Evolutionary conservation across 2,329 filamentous ascomycete species (phyloP).

Genomic region (Ophiostoma sp.): DNA sequence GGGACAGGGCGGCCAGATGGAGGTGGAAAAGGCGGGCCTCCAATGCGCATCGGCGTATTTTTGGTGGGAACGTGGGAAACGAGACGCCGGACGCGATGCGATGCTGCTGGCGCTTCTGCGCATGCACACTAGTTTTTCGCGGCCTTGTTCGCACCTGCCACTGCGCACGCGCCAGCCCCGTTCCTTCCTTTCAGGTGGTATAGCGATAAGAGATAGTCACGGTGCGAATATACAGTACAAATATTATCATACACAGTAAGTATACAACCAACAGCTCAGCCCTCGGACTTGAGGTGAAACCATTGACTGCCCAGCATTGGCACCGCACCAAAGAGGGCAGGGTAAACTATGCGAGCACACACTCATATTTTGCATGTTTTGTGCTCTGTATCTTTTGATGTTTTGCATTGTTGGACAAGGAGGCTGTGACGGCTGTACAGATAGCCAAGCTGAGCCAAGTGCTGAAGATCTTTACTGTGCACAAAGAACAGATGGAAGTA

Average conservation of each 20-base stretch:
- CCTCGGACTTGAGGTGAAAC: constrained; percentile 16
- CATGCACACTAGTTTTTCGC: constrained; percentile 11
- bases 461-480: neutral
- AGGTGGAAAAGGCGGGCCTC: constrained; percentile 15
- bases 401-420: constrained; percentile 12
- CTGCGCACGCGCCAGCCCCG: neutral
- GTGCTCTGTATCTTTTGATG: neutral
- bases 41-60: constrained; percentile 6
- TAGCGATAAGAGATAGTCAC: constrained; percentile 19
- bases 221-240: neutral
- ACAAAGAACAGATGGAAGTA: neutral
- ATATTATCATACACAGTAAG: neutral
- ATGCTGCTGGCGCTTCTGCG: constrained; percentile 14
- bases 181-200: constrained; percentile 7
- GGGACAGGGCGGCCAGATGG: constrained; percentile 1
- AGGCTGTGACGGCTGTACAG: constrained; percentile 2
- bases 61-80: constrained; percentile 5
- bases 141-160: constrained; percentile 3
- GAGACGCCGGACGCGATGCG: constrained; percentile 17
- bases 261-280: too few species aligned
- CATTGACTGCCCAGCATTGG: neutral
- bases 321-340: neutral
- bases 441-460: neutral
- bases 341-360: neutral
- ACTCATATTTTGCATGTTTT: neutral